Evolutionary conservation across 169 alveolate species (phyloP), one percentile per base, ranked within the genome.

Genomic region (Hammondia hammondi): DNA sequence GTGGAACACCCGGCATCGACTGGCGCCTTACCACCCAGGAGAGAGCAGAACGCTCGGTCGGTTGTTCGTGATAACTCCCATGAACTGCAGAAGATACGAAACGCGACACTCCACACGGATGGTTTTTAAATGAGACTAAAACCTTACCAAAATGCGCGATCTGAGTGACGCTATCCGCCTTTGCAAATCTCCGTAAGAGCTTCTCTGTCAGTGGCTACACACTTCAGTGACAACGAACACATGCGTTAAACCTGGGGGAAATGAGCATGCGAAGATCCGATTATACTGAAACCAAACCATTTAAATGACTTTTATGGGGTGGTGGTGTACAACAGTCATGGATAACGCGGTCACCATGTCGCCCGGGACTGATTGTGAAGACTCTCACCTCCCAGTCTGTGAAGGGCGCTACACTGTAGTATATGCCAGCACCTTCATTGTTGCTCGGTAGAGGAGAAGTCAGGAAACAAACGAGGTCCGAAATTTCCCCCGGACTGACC

Each of bases 1-100:
- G 61, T 14, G 6, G n/a, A 67, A 27, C 77, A 2, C 32, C n/a
- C 4, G 24, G 48, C 7, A 32, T 46, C 14, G 27, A 73, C 17
- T 37, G 39, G 24, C 32, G 43, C 85, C 95, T 77, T 71, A 84
- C 95, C 95, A 92, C n/a, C 95, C 95, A 3, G 95, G 77, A 45
- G 95, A 92, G 45, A 92, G 92, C 6, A 92, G 91, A 32, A 39
- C 56, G 52, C 95, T 92, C 52, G 95, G 95, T 14, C 39, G 32
- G 35, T 70, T 70, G 52, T 92, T 92, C 35, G 95, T 92, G 37
- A 92, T 10, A 6, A 81, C 91, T 10, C 95, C 95, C 88, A 92
- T 57, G 73, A 84, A 92, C 95, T 92, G 95, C 85, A 85, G 19
- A 52, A 3, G 61, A 52, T 52, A 52, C 61, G 3, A 14, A 7